These are phyloP conservation scores for Zygosaccharomyces pseudobailii DNA, from an alignment of 1,139 yeast species.

Conservation along the genomic window DNA sequence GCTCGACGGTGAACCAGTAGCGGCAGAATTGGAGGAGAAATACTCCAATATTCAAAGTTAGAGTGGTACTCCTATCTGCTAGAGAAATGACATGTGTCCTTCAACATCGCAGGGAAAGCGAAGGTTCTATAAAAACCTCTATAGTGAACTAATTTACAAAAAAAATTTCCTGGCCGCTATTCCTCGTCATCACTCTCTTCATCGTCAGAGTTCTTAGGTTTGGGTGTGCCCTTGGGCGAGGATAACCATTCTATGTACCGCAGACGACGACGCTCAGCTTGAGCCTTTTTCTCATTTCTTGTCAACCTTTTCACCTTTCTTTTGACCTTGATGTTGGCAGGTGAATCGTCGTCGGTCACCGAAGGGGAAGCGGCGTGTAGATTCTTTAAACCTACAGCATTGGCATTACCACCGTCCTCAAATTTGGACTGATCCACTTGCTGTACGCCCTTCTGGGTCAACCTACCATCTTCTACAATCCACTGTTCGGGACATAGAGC, in stretches of 20 bases:
- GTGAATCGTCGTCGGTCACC: slow-evolving; percentile 75
- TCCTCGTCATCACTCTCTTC: slow-evolving; percentile 52
- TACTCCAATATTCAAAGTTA: slow-evolving; percentile 24
- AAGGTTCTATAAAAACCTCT: neutral
- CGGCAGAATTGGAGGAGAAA: slow-evolving; percentile 50
- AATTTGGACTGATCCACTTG: slow-evolving; percentile 74
- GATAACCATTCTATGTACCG: slow-evolving; percentile 93
- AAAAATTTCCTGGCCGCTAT: neutral
- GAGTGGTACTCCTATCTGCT: neutral
- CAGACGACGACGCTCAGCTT: slow-evolving; percentile 90
- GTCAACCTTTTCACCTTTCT: slow-evolving; percentile 94
- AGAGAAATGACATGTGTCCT: neutral
- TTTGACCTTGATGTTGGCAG: slow-evolving; percentile 91
- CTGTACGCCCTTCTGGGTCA: slow-evolving; percentile 76
- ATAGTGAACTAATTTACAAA: slow-evolving; percentile 1
- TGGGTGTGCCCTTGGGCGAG: slow-evolving; percentile 96
- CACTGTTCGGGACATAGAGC: slow-evolving; percentile 98
- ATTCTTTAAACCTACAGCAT: slow-evolving; percentile 41
- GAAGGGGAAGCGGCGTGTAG: slow-evolving; percentile 38
- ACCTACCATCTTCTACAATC: slow-evolving; percentile 90
- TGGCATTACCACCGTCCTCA: slow-evolving; percentile 64
- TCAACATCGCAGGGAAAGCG: neutral
- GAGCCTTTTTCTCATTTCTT: slow-evolving; percentile 87
- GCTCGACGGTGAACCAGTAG: slow-evolving; percentile 52
- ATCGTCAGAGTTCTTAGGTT: slow-evolving; percentile 88